Base-by-base conservation (phyloP, 1,139 yeast genomes). In the Zygoascus hellenicus region DNA sequence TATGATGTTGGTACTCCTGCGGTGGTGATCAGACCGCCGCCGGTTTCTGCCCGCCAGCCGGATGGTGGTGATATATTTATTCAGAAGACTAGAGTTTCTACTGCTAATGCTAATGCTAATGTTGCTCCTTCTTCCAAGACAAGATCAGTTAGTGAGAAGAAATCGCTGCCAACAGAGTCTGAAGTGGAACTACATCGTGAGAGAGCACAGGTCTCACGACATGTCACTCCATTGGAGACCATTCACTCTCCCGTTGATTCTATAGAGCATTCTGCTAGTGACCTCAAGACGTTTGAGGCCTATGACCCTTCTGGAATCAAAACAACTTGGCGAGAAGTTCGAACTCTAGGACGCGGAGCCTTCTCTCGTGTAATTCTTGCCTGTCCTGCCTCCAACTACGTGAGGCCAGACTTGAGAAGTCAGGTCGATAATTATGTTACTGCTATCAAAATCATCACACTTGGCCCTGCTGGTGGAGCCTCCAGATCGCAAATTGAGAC, bases 401-500 rank as follows among this genome's bases (percentile, higher is more conserved):
- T 63, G 22, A 57, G 60, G 38, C 69, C 62, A 5, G 51, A 49
- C 65, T 40, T 80, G 78, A 16, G 64, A 71, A 48, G 76, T 72
- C 51, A 54, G 17, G 55, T 55, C 11, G 55, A 56, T 9, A 38
- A 49, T 26, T 42, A 48, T 54, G 70, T 49, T 51, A 71, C 66
- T 7, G 75, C 75, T 3, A 63, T 71, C 31, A 51, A 53, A 29
- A 46, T 53, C 10, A 51, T 53, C n/a, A 48, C 46, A 11, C 45
- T 53, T 17, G 54, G 51, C 13, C 45, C 56, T 5, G 54, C 61
- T 2, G 60, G 59, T 7, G 60, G 61, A 14, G 58, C 58, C 2
- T 68, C 75, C 2, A 65, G 74, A n/a, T 68, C 74, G 7, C 67
- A 84, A 39, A 67, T 87, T 51, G 87, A 83, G 58, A 78, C 80